Evolutionary conservation across 495 filamentous ascomycete species (phyloP), one percentile per base, ranked within the genome.

Genomic region (Aspergillus baeticus): DNA sequence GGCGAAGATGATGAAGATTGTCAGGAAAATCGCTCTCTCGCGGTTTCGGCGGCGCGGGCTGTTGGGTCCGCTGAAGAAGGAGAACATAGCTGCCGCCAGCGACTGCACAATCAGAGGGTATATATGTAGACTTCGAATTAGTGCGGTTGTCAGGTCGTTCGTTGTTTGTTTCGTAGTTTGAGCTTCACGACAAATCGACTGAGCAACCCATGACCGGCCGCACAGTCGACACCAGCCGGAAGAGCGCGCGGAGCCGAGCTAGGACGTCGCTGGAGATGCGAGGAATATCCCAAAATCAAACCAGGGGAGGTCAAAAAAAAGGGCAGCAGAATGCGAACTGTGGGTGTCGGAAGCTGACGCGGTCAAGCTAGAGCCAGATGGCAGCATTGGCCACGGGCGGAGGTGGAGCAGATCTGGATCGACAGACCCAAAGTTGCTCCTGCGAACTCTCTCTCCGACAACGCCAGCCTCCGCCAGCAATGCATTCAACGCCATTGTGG

Each of bases 31-130:
- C 17, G 74, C 68, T 38, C 72, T 74, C 50, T 73, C 63, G n/a
- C 66, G 65, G 58, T 63, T 77, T 64, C 72, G 74, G 23, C 74
- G 74, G 55, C 74, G 74, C 39, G 71, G 74, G 53, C 68, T 70
- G 31, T 70, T 65, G 2, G 64, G 61, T 64, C 71, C 70, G 60
- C 73, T 59, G 33, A 68, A 67, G 47, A 67, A 68, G 67, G 72
- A 75, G 38, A 75, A 45, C 73, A 76, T 76, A 60, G 51, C 58
- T 39, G 58, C 51, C 45, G 51, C 44, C 44, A 14, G 57, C 49
- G 23, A 36, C 29, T 26, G 45, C 35, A 37, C 17, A 33, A 34
- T 5, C 29, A 8, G 3, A 4, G 26, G 26, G n/a, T n/a, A 29
- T 29, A 29, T 3, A 8, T 3, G 26, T 29, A 29, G 26, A 8